A percentile compares a stretch with the other conserved stretches of the same genome.
These are phyloP conservation scores for Leccinum imitatum DNA, from an alignment of 768 basidiomycete genomes.

Conservation along the genomic window DNA sequence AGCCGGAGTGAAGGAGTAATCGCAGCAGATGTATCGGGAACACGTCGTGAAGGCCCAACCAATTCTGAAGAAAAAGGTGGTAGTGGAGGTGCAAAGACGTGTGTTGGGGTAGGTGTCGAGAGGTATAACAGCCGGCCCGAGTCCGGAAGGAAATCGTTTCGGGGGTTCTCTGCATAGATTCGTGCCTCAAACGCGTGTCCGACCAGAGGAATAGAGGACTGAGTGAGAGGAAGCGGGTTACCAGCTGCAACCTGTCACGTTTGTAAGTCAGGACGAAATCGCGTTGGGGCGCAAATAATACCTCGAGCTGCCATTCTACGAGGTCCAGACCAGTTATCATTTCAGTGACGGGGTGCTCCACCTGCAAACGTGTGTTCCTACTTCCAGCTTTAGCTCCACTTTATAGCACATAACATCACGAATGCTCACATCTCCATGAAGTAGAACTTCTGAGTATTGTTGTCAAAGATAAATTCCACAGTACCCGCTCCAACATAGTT, in stretches of 20 bases:
- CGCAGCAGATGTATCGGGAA: constrained; percentile 16
- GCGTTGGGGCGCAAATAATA: constrained; percentile 21
- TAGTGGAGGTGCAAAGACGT: constrained; percentile 56
- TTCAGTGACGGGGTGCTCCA: constrained; percentile 92
- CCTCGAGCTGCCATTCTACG: constrained; percentile 94
- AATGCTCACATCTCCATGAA: constrained; percentile 90
- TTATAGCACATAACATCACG: background rate
- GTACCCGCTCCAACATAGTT: constrained; percentile 90
- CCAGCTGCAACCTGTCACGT: constrained; percentile 74
- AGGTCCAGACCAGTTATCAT: constrained; percentile 94
- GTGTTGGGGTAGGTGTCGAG: constrained; percentile 74
- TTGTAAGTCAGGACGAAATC: background rate
- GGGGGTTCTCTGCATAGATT: constrained; percentile 94
- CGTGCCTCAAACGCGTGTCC: constrained; percentile 95
- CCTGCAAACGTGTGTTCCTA: constrained; percentile 85
- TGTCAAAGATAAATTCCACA: constrained; percentile 97
- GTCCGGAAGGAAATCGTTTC: constrained; percentile 91
- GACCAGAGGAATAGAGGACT: constrained; percentile 77
- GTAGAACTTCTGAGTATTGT: constrained; percentile 81
- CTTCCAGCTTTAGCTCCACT: background rate
- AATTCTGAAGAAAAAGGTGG: constrained; percentile 30
- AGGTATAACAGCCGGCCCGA: constrained; percentile 81
- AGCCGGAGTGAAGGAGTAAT: constrained; percentile 72
- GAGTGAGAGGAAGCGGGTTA: constrained; percentile 76
- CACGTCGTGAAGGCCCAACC: constrained; percentile 22